These are phyloP conservation scores for Rhododendron molle DNA, from an alignment of 148 eudicot genomes.

Conservation along the genomic window DNA sequence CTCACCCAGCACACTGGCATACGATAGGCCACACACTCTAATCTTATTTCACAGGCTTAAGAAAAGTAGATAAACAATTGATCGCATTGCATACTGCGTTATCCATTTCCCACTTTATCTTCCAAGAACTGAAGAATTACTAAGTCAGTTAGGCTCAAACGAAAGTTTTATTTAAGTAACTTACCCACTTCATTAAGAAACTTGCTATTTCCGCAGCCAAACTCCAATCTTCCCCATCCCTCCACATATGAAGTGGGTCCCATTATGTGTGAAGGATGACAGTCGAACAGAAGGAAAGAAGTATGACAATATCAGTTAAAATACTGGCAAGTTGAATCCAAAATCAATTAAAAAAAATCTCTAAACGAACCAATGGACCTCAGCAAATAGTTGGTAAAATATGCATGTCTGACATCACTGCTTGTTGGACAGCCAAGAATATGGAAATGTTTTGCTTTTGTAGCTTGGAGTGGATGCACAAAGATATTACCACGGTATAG, in stretches of 20 bases:
- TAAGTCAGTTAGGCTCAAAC: neutral
- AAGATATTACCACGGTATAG: neutral
- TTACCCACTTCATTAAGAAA: neutral
- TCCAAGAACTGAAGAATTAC: neutral
- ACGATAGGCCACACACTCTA: neutral
- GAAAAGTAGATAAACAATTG: neutral
- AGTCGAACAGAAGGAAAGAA: neutral
- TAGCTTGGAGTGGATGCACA: neutral
- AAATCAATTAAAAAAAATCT: neutral
- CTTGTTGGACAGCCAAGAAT: neutral
- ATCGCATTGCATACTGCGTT: neutral
- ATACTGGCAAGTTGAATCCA: neutral
- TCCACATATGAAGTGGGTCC: neutral
- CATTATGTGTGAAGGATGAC: neutral
- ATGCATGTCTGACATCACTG: neutral
- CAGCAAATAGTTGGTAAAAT: neutral
- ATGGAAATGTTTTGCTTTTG: neutral
- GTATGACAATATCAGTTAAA: neutral
- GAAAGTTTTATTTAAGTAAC: neutral
- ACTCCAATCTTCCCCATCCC: neutral
- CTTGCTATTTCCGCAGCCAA: neutral
- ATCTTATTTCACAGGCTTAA: neutral
- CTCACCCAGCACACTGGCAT: neutral
- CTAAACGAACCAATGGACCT: neutral
- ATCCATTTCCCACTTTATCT: neutral